Evolutionary conservation across 805 yeast genomes (phyloP).

Genomic region (Saccharomyces paradoxus): DNA sequence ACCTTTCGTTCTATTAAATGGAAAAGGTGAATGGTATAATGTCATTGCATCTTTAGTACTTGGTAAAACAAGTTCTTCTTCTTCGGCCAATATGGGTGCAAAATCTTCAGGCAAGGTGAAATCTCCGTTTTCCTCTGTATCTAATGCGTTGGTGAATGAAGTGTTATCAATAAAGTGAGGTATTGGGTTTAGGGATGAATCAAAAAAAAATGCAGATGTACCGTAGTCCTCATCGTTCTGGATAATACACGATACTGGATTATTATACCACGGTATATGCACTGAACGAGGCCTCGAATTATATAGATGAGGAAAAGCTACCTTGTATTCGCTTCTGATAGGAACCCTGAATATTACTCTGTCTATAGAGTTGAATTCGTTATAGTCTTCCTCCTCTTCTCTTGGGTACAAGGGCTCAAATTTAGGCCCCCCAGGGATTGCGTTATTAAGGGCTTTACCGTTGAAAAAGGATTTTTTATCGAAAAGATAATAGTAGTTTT

Average conservation of each 20-base stretch:
- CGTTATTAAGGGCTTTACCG: conserved; percentile 80
- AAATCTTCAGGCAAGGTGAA: conserved; percentile 37
- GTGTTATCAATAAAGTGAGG: conserved; percentile 17
- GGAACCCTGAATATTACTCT: conserved; percentile 74
- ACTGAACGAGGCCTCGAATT: conserved; percentile 69
- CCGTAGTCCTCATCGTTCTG: conserved; percentile 39
- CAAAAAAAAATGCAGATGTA: conserved; percentile 48
- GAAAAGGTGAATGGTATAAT: conserved; percentile 76
- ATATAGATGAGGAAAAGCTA: conserved; percentile 80
- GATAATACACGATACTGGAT: conserved; percentile 47
- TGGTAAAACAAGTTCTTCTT: conserved; percentile 38
- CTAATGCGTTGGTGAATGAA: conserved; percentile 19
- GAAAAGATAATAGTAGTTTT: conserved; percentile 62
- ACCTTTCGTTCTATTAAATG: conserved; percentile 73
- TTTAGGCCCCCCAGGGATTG: conserved; percentile 93
- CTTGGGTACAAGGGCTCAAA: conserved; percentile 80
- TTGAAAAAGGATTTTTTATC: conserved; percentile 76
- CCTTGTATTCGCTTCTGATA: conserved; percentile 71
- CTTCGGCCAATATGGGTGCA: conserved; percentile 43
- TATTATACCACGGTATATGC: conserved; percentile 51
- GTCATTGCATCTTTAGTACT: conserved; percentile 51
- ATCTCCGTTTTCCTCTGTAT: conserved; percentile 33
- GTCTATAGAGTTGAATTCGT: conserved; percentile 85
- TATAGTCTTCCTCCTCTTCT: conserved; percentile 65
- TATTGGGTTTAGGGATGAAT: conserved; percentile 50